Percentiles rank a stretch among this genome's conserved stretches.
Evolutionary conservation across 1,139 yeast genomes (phyloP).

Genomic region (Scheffersomyces titani): DNA sequence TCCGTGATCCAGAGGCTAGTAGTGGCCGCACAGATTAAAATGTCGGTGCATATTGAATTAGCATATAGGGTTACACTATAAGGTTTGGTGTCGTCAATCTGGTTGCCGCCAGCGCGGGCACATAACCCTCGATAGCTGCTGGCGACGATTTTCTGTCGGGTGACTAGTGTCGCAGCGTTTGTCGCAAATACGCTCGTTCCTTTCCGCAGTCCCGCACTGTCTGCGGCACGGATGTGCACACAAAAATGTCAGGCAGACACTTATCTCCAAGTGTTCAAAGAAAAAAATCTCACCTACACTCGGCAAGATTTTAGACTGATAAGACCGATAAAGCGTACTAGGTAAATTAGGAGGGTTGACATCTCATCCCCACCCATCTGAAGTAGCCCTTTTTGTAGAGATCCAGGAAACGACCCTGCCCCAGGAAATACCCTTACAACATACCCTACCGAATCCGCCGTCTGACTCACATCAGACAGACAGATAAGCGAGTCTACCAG

Average conservation of each 20-base stretch:
- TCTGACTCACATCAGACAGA: not conserved
- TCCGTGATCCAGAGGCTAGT: not conserved
- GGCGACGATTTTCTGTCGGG: not conserved
- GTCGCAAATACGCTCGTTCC: not conserved
- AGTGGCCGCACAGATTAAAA: not conserved
- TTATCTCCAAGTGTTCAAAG: not conserved
- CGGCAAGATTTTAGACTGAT: not conserved
- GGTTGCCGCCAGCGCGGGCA: not conserved
- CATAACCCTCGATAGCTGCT: not conserved
- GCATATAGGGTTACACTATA: not conserved
- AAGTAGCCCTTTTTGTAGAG: not conserved
- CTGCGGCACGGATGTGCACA: not conserved
- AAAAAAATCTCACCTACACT: not conserved
- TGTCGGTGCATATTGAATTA: not conserved
- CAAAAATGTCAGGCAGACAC: not conserved
- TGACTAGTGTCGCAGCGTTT: not conserved
- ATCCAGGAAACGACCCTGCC: not conserved
- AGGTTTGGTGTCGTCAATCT: not conserved
- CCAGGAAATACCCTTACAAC: not conserved
- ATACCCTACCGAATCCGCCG: not conserved
- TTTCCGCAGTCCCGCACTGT: not conserved
- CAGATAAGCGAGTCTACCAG: not conserved
- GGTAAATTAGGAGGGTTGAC: not conserved
- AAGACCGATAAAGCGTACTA: not conserved
- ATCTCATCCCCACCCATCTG: not conserved